Evolutionary conservation across 192 early-diverging fungal genomes (phyloP).

Genomic region (Linnemannia hyalina): DNA sequence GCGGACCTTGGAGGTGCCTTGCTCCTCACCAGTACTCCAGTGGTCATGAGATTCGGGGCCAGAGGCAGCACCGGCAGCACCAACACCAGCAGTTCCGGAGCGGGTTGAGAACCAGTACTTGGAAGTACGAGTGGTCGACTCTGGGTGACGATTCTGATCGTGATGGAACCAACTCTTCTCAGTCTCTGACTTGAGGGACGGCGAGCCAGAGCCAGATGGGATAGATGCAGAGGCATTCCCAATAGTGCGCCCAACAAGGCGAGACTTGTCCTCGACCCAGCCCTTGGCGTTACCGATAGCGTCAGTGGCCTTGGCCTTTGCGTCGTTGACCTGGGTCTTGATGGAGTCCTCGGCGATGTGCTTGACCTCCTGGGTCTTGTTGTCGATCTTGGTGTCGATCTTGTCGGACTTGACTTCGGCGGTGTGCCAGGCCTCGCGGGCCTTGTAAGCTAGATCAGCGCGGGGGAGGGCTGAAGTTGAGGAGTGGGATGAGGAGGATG

Average conservation of each 20-base stretch:
- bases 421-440: constrained; percentile 30
- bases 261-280: constrained; percentile 25
- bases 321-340: constrained; percentile 1
- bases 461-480: not conserved
- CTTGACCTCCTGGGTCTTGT: constrained; percentile 10
- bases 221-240: not conserved
- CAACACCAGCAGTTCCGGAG: not conserved
- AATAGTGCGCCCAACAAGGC: not conserved
- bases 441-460: constrained; percentile 9
- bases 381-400: constrained; percentile 16
- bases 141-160: not conserved
- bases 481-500: not conserved
- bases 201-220: not conserved
- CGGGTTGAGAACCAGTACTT: constrained; percentile 29
- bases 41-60: constrained; percentile 6
- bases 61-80: not conserved
- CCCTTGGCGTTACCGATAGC: constrained; percentile 15
- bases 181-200: not conserved
- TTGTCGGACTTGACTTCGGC: constrained; percentile 7
- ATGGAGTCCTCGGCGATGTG: constrained; percentile 4
- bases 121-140: not conserved
- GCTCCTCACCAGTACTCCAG: constrained; percentile 28
- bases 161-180: constrained; percentile 13
- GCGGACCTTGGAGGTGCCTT: constrained; percentile 27
- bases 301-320: constrained; percentile 3